Base-by-base conservation (phyloP, 345 rosid species). In the Rhodamnia argentea region DNA sequence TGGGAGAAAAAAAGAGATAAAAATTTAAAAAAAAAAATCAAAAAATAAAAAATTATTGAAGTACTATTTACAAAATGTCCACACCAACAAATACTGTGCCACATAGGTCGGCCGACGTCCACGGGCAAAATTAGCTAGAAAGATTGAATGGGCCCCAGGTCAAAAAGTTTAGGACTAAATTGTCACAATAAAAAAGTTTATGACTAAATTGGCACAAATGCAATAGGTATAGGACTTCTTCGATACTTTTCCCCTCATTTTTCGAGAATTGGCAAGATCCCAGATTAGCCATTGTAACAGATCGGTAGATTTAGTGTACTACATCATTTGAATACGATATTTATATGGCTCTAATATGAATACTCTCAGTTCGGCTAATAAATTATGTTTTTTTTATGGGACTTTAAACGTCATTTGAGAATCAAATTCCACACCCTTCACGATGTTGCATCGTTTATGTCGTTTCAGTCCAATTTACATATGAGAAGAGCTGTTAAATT, bases 351-450 rank as follows among this genome's bases (percentile, higher is more conserved):
- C 74, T 27, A 14, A 27, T 27, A n/a, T 5, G 40, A 16, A 60
- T 29, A 62, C 5, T 62, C 75, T 29, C 0, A 9, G 8, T 62
- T 42, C 11, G 0, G 42, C 75, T 62, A 29, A 3, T 7, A 62
- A 6, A 62, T 62, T 7, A n/a, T 62, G 7, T 29, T 0, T 29
- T 29, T 29, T 9, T 29, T 32, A 18, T 4, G 44, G 44, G 22
- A 32, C 44, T 64, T 64, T 32, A 32, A 27, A 64, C 3, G 2
- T 32, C 24, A 0, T 1, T 4, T 18, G 11, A 9, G 6, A 32
- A 32, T 64, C 44, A 64, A 16, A 12, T 32, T 64, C 32, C 78
- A 64, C 78, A 64, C 4, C 44, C 6, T 16, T 32, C 10, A 5
- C 9, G 24, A 64, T 2, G 6, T 15, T 4, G 44, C 1, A 3